A percentile compares a stretch with the other conserved stretches of the same genome.
Conservation (phyloP, 2,329 filamentous ascomycete species). For the Aspergillus sp. region DNA sequence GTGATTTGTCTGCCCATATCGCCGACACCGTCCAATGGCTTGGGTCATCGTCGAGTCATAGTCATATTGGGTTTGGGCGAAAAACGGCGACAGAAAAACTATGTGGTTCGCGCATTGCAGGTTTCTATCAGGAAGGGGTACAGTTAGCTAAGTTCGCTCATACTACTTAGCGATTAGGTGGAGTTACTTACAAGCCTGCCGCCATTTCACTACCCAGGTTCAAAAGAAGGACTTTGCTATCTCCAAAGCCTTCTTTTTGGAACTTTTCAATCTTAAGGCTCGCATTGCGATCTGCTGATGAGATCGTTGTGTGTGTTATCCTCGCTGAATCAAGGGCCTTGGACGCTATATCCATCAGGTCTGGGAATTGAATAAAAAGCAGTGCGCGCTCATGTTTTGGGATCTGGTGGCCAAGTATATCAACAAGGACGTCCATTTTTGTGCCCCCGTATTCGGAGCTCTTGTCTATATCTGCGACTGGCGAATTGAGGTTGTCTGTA, state of each 20-base stretch:
- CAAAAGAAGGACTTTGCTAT: conserved; percentile 55
- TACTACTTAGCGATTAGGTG: neutral
- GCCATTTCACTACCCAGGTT: conserved; percentile 58
- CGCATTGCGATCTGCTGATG: conserved; percentile 27
- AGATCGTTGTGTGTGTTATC: conserved; percentile 39
- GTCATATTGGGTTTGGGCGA: conserved; percentile 50
- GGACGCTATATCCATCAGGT: conserved; percentile 43
- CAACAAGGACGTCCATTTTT: conserved; percentile 50
- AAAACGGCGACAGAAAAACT: conserved; percentile 60
- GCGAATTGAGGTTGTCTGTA: no score
- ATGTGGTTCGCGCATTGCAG: conserved; percentile 64
- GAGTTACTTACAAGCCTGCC: conserved; percentile 58
- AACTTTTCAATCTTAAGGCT: conserved; percentile 42
- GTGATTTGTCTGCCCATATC: conserved; percentile 57
- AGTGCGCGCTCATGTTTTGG: conserved; percentile 51
- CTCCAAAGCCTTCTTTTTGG: conserved; percentile 35
- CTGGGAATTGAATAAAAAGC: conserved; percentile 55
- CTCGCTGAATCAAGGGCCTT: conserved; percentile 26
- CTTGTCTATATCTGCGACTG: conserved; percentile 18
- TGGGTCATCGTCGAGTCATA: conserved; percentile 63
- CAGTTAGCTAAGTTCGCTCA: neutral
- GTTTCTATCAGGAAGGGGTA: conserved; percentile 48
- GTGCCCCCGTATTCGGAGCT: conserved; percentile 38
- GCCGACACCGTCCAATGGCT: conserved; percentile 60
- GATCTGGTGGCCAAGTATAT: conserved; percentile 42